Base-by-base conservation (phyloP, 495 filamentous ascomycete genomes). In the Aspergillus ellipticus region DNA sequence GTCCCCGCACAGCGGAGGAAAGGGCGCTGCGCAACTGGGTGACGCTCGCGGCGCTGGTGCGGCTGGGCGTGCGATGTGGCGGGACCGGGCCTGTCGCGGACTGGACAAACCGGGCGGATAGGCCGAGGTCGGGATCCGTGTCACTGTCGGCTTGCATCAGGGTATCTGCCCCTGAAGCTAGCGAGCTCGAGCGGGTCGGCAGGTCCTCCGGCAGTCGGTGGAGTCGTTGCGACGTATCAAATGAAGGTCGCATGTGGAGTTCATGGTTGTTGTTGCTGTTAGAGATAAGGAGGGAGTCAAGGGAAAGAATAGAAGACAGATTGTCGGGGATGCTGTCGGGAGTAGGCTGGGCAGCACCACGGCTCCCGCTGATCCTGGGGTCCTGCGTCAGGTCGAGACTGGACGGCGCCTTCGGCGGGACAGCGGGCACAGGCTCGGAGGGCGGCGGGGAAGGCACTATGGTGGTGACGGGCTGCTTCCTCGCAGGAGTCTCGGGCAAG, bases 1-100 rank as follows among this genome's bases (percentile, higher is more conserved):
- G 64, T 7, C 67, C 60, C 43, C 71, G 68, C 5, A 81, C 61
- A 2, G 80, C 77, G 53, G 56, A 55, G 13, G 48, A 37, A 3
- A 56, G 39, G 33, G 54, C 54, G 17, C 39, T 56, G 1, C 49
- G 49, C 6, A 56, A 19, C 8, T 51, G 54, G 8, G 46, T 41
- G 6, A 43, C 54, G 2, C 28, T 49, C 1, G 56, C 42, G 2
- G 51, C 49, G 35, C 49, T 49, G 1, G 56, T 49, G 29, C 46
- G 41, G 16, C 56, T 58, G 4, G 56, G 49, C 15, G 56, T 49
- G 11, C 56, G 56, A 29, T 31, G 56, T 0, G 56, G 56, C 50
- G 16, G 47, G 48, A 22, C 8, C 6, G 6, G 22, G 24, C 7
- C 24, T 7, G 7, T 7, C 7, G 24, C 7, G 7, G 24, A 7